Evolutionary conservation across 2,329 filamentous ascomycete genomes (phyloP), one percentile per base, ranked within the genome.

Genomic region (Bipolaris cookei): DNA sequence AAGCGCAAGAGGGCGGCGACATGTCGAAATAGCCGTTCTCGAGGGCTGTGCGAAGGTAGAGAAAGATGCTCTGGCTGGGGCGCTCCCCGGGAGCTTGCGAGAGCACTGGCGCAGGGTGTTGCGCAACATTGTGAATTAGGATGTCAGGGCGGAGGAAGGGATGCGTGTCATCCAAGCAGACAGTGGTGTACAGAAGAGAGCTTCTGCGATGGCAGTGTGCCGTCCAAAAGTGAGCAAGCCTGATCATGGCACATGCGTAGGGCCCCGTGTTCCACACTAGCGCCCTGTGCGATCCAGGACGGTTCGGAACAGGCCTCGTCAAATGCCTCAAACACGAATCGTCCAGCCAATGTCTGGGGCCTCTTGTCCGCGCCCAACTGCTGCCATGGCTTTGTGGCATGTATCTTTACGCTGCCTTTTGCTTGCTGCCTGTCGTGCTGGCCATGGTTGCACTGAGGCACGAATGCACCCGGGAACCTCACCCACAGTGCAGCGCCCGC

Each of bases 31-130:
- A 50, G 79, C 74, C 38, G 76, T 74, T 58, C 76, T 70, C 32
- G 77, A 64, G 23, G 75, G 65, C 54, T 75, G 69, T 48, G 78
- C 69, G 67, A 77, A 65, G 64, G 66, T 77, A 57, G 73, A 80
- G 65, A 79, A 79, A 74, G 68, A 73, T 70, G 78, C 76, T 71
- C 72, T 77, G 67, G 75, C 69, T 64, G 76, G 77, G 76, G 80
- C 81, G 79, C 82, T 82, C 78, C 6, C 39, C 39, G 82, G 82
- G 78, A 90, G 84, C 81, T 85, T 84, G 75, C 83, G 83, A 81
- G 86, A 84, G 78, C 86, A 86, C 78, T 84, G 84, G 71, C 83
- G 83, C 67, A 91, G 78, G 66, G 87, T 86, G 77, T 84, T 85
- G 81, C 88, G 87, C 84, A 91, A 84, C 89, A 92, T 92, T 81